Conservation (phyloP, 2,329 filamentous ascomycete species). For the Phoma sp. region DNA sequence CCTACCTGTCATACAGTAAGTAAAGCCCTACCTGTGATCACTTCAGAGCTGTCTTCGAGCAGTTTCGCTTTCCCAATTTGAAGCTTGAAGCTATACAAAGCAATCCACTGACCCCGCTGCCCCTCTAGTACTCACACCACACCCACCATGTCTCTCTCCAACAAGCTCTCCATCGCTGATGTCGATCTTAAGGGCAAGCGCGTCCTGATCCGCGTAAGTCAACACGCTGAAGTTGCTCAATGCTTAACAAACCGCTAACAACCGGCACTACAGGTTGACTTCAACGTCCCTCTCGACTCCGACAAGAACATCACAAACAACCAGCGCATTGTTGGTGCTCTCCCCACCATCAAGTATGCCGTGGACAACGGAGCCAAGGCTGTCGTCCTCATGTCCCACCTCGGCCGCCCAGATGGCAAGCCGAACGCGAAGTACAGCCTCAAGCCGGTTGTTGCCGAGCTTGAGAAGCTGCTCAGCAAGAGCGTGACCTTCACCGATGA, state of each 20-base stretch:
- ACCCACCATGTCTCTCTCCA: constrained; percentile 87
- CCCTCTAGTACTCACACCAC: constrained; percentile 24
- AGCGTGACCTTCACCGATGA: constrained; percentile 88
- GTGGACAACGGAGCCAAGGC: constrained; percentile 88
- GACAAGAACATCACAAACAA: constrained; percentile 96
- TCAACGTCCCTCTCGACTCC: constrained; percentile 96
- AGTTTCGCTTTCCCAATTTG: background rate
- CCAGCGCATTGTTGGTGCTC: constrained; percentile 95
- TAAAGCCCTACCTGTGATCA: background rate
- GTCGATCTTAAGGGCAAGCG: constrained; percentile 98
- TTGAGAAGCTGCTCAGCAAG: constrained; percentile 88
- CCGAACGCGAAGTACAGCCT: constrained; percentile 92
- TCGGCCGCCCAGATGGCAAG: constrained; percentile 92
- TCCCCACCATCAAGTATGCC: constrained; percentile 95
- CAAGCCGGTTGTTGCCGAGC: constrained; percentile 86
- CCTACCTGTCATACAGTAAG: constrained; percentile 12
- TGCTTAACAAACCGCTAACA: constrained; percentile 17
- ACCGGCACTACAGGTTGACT: constrained; percentile 78
- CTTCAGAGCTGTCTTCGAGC: background rate
- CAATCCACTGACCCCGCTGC: constrained; percentile 22
- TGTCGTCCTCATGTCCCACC: constrained; percentile 97
- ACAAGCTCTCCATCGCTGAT: constrained; percentile 96
- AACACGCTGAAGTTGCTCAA: background rate
- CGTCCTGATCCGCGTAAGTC: constrained; percentile 90
- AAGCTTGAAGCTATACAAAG: constrained; percentile 5